phyloP scores from a whole-genome alignment of 2,329 filamentous ascomycete species.

The Colletotrichum sp. region DNA sequence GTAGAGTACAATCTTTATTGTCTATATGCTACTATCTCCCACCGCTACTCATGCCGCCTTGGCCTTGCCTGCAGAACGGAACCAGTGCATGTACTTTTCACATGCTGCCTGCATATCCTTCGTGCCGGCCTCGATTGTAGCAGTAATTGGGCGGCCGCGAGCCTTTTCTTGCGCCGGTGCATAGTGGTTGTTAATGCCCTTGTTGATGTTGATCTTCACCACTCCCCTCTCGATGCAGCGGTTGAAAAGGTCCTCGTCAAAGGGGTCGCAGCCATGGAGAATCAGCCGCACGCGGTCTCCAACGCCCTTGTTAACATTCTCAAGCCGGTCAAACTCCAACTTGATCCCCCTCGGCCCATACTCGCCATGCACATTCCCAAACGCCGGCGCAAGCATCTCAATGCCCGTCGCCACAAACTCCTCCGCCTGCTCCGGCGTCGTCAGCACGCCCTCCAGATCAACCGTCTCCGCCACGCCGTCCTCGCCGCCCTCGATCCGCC shows the following conservation, averaged over 20 bases:
- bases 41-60: not conserved
- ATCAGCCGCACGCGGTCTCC: constrained; percentile 32
- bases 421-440: constrained; percentile 70
- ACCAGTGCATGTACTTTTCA: not conserved
- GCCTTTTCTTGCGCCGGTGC: constrained; percentile 48
- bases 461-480: constrained; percentile 69
- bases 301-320: not conserved
- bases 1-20: not conserved
- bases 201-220: constrained; percentile 64
- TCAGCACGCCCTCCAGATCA: constrained; percentile 56
- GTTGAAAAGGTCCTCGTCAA: constrained; percentile 51
- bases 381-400: constrained; percentile 75
- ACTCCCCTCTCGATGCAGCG: constrained; percentile 56
- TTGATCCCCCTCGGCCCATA: constrained; percentile 69
- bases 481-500: constrained; percentile 67
- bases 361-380: constrained; percentile 78
- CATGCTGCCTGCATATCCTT: not conserved
- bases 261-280: constrained; percentile 63
- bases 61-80: not conserved
- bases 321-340: constrained; percentile 56
- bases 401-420: constrained; percentile 76
- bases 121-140: constrained; percentile 41
- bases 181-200: constrained; percentile 53
- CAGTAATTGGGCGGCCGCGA: constrained; percentile 49
- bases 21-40: not conserved